Evolutionary conservation across 169 alveolate genomes (phyloP), one percentile per base, ranked within the genome.

Genomic region (Miamiensis avidus): DNA sequence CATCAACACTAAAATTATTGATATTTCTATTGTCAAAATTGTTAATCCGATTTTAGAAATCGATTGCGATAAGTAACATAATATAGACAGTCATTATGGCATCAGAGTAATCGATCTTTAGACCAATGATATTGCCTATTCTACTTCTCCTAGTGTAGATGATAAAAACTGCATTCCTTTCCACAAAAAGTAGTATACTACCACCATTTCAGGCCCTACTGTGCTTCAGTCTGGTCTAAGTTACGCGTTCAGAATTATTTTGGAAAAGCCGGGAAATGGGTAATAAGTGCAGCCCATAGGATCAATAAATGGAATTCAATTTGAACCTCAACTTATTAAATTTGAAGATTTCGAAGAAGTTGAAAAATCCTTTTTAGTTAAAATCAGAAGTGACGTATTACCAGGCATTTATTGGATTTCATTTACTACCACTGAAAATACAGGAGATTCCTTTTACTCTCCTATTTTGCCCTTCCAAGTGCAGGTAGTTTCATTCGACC

Each of bases 121-220:
- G 26, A 49, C 74, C n/a, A 74, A 74, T n/a, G 73, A 79, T 79
- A 28, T 28, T 79, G 31, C 64, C 30, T 29, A 29, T 15, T 15
- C 31, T 29, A 34, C 84, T 79, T 79, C 84, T 0, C 75, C 84
- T 65, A 29, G 34, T 28, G 64, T 79, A n/a, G 84, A 79, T 49
- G 65, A 33, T 0, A 15, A 65, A 65, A 79, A 79, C 49, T 79
- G 84, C 30, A 29, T 79, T 29, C 27, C 20, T 15, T 79, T 79
- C 64, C 30, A 64, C 31, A n/a, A 79, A 49, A 79, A 65, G 0
- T 34, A 34, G 11, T 79, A 0, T 31, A 74, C 34, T 79, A 79
- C 64, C 29, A 29, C n/a, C 29, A 29, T 49, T 65, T n/a, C n/a
- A 25, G 84, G 84, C 25, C 75, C 84, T 49, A 30, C 31, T 0